Conservation (phyloP, 2,329 filamentous ascomycete species). For the Orbilia oligospora region DNA sequence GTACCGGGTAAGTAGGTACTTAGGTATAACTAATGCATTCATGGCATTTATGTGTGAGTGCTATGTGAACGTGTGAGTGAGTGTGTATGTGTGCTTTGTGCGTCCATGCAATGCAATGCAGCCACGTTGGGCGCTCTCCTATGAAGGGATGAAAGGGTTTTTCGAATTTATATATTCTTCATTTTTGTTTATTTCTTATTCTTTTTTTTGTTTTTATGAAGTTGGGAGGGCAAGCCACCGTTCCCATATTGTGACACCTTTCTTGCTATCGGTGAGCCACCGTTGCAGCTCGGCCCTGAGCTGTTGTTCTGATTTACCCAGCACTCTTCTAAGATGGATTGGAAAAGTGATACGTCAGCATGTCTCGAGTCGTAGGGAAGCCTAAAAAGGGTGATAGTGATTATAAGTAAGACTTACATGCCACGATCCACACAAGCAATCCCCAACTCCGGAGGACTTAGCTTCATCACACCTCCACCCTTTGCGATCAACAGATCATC, state of each 20-base stretch:
- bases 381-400: not conserved
- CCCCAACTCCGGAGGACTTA: conserved; percentile 76
- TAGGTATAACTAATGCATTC: not conserved
- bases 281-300: conserved; percentile 44
- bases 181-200: no score
- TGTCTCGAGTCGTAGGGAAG: no score
- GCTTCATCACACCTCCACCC: conserved; percentile 74
- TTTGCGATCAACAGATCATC: conserved; percentile 80
- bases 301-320: conserved; percentile 26
- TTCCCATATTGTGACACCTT: conserved; percentile 53
- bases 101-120: not conserved
- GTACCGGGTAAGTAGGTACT: no score
- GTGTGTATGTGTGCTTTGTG: no score
- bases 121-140: not conserved
- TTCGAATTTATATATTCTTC: no score
- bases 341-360: not conserved
- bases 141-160: not conserved
- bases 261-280: conserved; percentile 52
- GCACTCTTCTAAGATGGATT: conserved; percentile 24
- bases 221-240: conserved; percentile 43
- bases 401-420: conserved; percentile 71
- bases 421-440: conserved; percentile 81
- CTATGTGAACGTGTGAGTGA: no score
- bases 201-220: conserved; percentile 9
- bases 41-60: not conserved